A percentile compares a stretch with the other conserved stretches of the same genome.
Evolutionary conservation across 1,284 basidiomycete genomes (phyloP).

Genomic region (Rhodotorula glutinis): DNA sequence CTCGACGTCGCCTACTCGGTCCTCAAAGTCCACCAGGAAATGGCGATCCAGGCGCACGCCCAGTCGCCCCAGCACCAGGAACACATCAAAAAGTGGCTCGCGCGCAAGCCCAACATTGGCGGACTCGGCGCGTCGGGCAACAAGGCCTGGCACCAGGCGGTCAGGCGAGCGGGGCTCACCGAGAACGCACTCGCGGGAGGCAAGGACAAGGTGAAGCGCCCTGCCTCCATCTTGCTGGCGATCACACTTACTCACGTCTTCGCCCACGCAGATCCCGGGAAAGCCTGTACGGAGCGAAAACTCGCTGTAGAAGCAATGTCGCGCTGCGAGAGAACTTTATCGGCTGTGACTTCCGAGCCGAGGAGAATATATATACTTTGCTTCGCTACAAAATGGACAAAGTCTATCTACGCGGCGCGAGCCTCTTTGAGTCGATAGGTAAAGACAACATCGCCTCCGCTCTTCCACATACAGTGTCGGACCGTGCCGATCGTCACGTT

Average conservation of each 20-base stretch:
- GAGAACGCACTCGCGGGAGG: conserved; percentile 14
- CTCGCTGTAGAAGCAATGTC: background rate
- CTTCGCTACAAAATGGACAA: background rate
- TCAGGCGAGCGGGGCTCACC: conserved; percentile 2
- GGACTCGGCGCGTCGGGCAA: conserved; percentile 22
- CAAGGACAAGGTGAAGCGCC: conserved; percentile 19
- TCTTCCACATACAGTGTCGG: conserved; percentile 79
- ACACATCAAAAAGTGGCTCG: conserved; percentile 31
- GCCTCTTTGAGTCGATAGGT: conserved; percentile 59
- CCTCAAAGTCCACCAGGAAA: conserved; percentile 31
- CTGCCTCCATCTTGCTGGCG: too few relatives aligned
- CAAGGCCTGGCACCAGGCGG: conserved; percentile 32
- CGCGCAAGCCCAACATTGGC: conserved; percentile 16
- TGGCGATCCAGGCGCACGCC: conserved; percentile 9
- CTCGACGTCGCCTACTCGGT: conserved; percentile 35
- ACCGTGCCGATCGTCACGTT: conserved; percentile 85
- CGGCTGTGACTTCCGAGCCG: too few relatives aligned
- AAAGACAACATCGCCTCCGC: conserved; percentile 73
- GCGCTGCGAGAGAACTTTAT: background rate
- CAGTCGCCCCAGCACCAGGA: conserved; percentile 18
- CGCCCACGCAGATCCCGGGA: conserved; percentile 13
- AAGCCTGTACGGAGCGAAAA: conserved; percentile 11
- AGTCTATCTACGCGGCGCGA: background rate
- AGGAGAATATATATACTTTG: background rate
- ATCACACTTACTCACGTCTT: background rate